Evolutionary conservation across 192 early-diverging fungal genomes (phyloP), one percentile per base, ranked within the genome.

Genomic region (Rhizoclosmatium globosum): DNA sequence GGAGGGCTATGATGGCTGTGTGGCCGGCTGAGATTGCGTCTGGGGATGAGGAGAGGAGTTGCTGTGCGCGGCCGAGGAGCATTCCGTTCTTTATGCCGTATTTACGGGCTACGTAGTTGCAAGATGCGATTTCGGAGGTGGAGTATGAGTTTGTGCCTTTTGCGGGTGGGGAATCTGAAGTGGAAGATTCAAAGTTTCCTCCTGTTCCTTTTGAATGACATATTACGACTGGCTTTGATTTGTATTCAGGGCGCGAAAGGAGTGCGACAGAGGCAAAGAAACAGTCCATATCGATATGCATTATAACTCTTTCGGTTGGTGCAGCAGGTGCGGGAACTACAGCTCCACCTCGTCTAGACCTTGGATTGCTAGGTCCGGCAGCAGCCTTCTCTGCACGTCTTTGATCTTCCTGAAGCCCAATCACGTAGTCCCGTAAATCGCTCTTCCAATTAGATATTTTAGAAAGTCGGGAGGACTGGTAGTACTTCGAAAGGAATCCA

Each of bases 261-360:
- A 95, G 81, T 0, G 92, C 92, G 2, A 94, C 94, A 0, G 95
- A 94, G 0, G 92, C 95, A 84, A 98, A 98, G 71, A 96, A 98
- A 80, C 95, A 96, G 85, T 98, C 97, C 85, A 98, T 93, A 69
- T 97, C 97, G 4, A 95, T 87, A 80, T 98, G 95, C 87, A 95
- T 91, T 48, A 92, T 87, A 6, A 85, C 78, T 3, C 81, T 73
- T 69, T 64, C 42, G 9, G 46, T 62, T 2, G 58, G 50, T 42
- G 47, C 23, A 79, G 57, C 58, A 58, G 74, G 3, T 31, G 31
- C 31, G 31, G 31, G 31, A 31, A 31, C 31, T 31, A 31, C 31
- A 31, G 31, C 31, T 31, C 31, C 31, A 31, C 31, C 31, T 31
- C 31, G 31, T 31, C 31, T 31, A 31, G 31, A 31, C 31, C 31